Conservation (phyloP, 805 yeast genomes). For the Pichia occidentalis region DNA sequence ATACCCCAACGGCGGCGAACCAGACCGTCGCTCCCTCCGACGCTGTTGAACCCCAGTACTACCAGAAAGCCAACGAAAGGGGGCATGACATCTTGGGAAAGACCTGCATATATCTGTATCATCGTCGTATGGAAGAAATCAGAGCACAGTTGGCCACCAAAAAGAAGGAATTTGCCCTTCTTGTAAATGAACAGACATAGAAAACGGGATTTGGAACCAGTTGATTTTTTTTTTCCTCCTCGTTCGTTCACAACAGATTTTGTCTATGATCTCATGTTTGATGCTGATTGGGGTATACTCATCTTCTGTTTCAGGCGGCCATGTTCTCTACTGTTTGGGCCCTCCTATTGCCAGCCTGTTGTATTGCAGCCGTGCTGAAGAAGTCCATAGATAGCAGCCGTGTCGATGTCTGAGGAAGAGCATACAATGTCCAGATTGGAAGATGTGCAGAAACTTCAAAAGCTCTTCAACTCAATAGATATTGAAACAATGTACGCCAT, state of each 20-base stretch:
- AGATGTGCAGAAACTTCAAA: constrained; percentile 10
- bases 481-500: constrained; percentile 10
- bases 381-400: too few species aligned
- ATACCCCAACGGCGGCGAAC: constrained; percentile 20
- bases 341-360: too few species aligned
- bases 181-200: too few species aligned
- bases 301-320: too few species aligned
- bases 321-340: too few species aligned
- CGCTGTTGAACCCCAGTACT: neutral
- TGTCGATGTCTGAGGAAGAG: too few species aligned
- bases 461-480: constrained; percentile 8
- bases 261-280: too few species aligned
- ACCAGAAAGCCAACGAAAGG: neutral
- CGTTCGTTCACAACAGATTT: too few species aligned
- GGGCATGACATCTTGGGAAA: neutral
- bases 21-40: neutral
- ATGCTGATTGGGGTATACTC: too few species aligned
- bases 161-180: constrained; percentile 5
- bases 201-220: too few species aligned
- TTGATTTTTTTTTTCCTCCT: too few species aligned
- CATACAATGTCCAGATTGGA: constrained; percentile 6
- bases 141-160: constrained; percentile 7
- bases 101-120: neutral
- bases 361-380: too few species aligned
- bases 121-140: constrained; percentile 1